Conservation (phyloP, 2,329 filamentous ascomycete genomes). For the Paracoccidioides lutzii region DNA sequence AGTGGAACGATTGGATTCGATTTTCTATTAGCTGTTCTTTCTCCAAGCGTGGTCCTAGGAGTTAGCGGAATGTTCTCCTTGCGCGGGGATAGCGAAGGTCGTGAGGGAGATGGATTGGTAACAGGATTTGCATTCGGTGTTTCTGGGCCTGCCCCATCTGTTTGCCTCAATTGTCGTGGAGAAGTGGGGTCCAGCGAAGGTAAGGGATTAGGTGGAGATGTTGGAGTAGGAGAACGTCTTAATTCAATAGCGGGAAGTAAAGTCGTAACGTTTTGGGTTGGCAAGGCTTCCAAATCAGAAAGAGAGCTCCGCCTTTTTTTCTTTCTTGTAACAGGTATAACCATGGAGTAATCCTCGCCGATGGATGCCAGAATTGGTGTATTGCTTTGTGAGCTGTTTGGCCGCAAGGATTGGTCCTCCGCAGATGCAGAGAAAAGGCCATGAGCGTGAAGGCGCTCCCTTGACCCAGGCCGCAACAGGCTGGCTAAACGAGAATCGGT, state of each 20-base stretch:
- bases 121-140: conserved; percentile 5
- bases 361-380: conserved; percentile 37
- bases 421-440: conserved; percentile 36
- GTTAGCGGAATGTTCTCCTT: conserved; percentile 32
- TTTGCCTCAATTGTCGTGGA: not conserved
- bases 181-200: conserved; percentile 5
- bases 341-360: conserved; percentile 36
- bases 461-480: conserved; percentile 41
- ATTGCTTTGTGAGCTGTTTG: conserved; percentile 37
- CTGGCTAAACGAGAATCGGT: conserved; percentile 39
- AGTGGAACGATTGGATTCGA: conserved; percentile 23
- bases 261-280: conserved; percentile 41
- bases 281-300: conserved; percentile 64
- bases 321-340: conserved; percentile 37
- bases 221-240: conserved; percentile 27
- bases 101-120: conserved; percentile 13
- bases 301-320: conserved; percentile 85
- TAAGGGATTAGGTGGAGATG: conserved; percentile 10
- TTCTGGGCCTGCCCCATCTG: conserved; percentile 1
- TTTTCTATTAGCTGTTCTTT: conserved; percentile 23
- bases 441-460: conserved; percentile 40
- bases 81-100: conserved; percentile 21
- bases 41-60: conserved; percentile 20
- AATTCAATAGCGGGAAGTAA: conserved; percentile 20
- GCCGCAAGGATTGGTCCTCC: conserved; percentile 33